These are phyloP conservation scores for Aureobasidium sp. DNA, from an alignment of 2,329 filamentous ascomycete genomes.

Conservation along the genomic window DNA sequence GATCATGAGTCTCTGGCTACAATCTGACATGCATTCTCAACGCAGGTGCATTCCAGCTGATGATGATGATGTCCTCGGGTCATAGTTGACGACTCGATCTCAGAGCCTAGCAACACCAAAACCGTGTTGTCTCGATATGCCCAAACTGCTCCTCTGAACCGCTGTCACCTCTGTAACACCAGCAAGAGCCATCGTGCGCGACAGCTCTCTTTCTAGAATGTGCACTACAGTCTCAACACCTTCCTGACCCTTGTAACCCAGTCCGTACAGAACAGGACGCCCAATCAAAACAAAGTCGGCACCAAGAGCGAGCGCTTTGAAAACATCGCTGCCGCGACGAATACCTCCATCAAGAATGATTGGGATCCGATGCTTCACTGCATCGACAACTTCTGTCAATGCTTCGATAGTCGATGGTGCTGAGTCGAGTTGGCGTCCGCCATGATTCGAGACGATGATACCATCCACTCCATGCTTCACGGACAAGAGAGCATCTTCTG, in stretches of 20 bases:
- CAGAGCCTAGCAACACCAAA: slow-evolving; percentile 20
- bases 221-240: slow-evolving; percentile 16
- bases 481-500: slow-evolving; percentile 38
- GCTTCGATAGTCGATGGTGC: slow-evolving; percentile 44
- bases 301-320: slow-evolving; percentile 47
- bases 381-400: slow-evolving; percentile 26
- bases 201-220: slow-evolving; percentile 19
- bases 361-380: slow-evolving; percentile 38
- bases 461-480: slow-evolving; percentile 37
- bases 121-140: slow-evolving; percentile 18
- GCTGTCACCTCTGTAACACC: slow-evolving; percentile 20
- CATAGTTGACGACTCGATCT: no score
- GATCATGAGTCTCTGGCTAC: no score
- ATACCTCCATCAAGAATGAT: slow-evolving; percentile 54
- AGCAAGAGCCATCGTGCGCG: slow-evolving; percentile 22
- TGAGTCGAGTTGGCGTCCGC: no score
- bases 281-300: slow-evolving; percentile 32
- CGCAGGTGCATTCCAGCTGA: no score
- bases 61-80: no score
- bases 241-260: slow-evolving; percentile 18
- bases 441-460: slow-evolving; percentile 40
- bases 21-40: no score
- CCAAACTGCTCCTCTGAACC: slow-evolving; percentile 18
- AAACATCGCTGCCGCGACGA: slow-evolving; percentile 46
- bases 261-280: slow-evolving; percentile 17